phyloP scores from a whole-genome alignment of 768 basidiomycete genomes.

The Boletus rex-veris region DNA sequence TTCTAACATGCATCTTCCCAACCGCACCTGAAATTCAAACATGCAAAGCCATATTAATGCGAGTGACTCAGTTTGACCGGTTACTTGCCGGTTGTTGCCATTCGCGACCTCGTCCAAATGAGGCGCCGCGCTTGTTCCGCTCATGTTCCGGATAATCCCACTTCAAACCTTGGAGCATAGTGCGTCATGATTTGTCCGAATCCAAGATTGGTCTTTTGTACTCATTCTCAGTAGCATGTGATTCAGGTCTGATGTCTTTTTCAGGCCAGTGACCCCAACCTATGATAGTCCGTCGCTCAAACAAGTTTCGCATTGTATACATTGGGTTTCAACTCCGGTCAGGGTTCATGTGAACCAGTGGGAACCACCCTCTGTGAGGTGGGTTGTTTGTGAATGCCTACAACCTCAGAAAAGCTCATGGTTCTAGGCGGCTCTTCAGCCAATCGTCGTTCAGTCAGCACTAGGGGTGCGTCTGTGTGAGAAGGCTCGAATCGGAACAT shows the following conservation, averaged over 20 bases:
- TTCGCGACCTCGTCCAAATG: background rate
- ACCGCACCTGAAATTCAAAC: background rate
- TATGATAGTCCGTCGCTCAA: too few species aligned
- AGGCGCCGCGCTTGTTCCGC: constrained; percentile 7
- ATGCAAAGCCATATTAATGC: background rate
- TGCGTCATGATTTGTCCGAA: constrained; percentile 1
- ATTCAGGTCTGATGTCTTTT: background rate
- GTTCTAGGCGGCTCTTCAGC: background rate
- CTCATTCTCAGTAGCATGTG: background rate
- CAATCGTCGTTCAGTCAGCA: constrained; percentile 5
- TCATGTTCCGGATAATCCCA: constrained; percentile 10
- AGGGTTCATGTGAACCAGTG: background rate
- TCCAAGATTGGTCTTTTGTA: background rate
- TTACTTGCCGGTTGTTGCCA: background rate
- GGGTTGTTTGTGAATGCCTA: background rate
- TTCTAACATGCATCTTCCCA: background rate
- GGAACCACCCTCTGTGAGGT: background rate
- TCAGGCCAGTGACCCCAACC: background rate
- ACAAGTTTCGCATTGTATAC: background rate
- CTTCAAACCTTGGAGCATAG: background rate
- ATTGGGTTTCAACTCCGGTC: background rate
- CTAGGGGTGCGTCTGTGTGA: background rate
- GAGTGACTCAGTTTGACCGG: background rate
- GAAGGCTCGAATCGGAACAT: background rate
- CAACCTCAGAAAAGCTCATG: background rate